A percentile compares a stretch with the other conserved stretches of the same genome.
Evolutionary conservation across 768 basidiomycete genomes (phyloP).

Genomic region (Tephrocybe rancida): DNA sequence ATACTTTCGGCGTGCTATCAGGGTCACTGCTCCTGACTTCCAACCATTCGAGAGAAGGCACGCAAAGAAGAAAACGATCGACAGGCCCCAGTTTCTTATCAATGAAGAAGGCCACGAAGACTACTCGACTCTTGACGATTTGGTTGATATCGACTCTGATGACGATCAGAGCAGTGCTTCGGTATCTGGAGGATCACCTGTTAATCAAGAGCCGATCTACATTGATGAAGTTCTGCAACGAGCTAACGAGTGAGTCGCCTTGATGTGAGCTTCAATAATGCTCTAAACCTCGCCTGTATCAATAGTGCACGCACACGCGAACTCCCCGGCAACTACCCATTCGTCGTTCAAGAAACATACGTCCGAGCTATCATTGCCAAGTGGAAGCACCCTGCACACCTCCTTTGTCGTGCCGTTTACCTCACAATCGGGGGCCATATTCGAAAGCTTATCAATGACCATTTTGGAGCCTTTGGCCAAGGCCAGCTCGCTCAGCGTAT

Average conservation of each 20-base stretch:
- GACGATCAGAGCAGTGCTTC: neutral
- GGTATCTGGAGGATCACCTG: neutral
- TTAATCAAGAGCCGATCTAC: conserved; percentile 33
- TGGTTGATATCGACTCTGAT: neutral
- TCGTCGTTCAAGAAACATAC: conserved; percentile 54
- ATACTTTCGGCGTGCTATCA: conserved; percentile 49
- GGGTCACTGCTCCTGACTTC: conserved; percentile 59
- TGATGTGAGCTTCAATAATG: neutral
- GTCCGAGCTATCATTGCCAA: conserved; percentile 44
- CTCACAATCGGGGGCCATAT: conserved; percentile 39
- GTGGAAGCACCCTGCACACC: conserved; percentile 51
- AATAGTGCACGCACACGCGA: conserved; percentile 70
- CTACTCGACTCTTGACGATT: neutral
- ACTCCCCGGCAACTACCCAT: conserved; percentile 68
- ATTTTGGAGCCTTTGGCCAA: conserved; percentile 56
- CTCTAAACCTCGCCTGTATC: neutral
- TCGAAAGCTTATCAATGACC: conserved; percentile 40
- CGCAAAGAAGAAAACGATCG: conserved; percentile 14
- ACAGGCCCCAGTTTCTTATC: conserved; percentile 33
- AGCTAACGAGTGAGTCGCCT: conserved; percentile 45
- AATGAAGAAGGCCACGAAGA: conserved; percentile 38
- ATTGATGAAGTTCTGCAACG: conserved; percentile 53
- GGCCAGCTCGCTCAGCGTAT: conserved; percentile 55
- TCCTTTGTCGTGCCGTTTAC: conserved; percentile 44
- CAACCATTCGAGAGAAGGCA: conserved; percentile 41